Base-by-base conservation (phyloP, 1,139 yeast species). In the Martiniozyma asiatica region DNA sequence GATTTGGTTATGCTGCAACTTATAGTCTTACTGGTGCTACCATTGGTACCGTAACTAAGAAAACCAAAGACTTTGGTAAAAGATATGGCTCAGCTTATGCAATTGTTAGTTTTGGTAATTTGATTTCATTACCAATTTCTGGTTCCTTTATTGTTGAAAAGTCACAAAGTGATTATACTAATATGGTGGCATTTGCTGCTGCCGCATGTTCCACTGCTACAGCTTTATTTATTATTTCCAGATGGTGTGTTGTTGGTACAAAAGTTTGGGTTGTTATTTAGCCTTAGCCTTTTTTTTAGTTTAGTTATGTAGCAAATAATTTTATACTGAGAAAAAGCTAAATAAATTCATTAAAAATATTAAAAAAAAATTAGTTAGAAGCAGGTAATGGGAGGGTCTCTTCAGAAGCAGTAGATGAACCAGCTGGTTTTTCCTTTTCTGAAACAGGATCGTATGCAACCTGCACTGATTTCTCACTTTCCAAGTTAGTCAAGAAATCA, bases 31-130 rank as follows among this genome's bases (percentile, higher is more conserved):
- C 50, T 2, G 50, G 50, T 17, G 67, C 63, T 1, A 61, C 73
- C 37, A 59, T 69, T 31, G 72, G 75, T 1, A 80, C 76, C 46
- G 70, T 77, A 19, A 71, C 82, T 24, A 64, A 63, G 30, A 39
- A 34, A 18, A 71, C 77, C 1, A 70, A 70, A 25, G 68, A 66
- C 35, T 77, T 75, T 44, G 87, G 87, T 22, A 73, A 67, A 45
- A 61, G 80, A 17, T 77, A 74, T 44, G 81, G 87, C 0, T 73
- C 81, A 0, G 64, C 76, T 48, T 77, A 77, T 48, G 72, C 73
- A 40, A 60, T 73, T 32, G 73, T 75, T 24, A 66, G 80, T 8
- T 67, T 75, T 43, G 71, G 71, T 22, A 67, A 70, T 9, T 53
- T 77, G 24, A 60, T 65, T 1, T 65, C 70, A 2, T 51, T 68